Percentiles rank a stretch among this genome's conserved stretches.
These are phyloP conservation scores for Lactifluus echinatus DNA, from an alignment of 768 basidiomycete species.

Conservation along the genomic window DNA sequence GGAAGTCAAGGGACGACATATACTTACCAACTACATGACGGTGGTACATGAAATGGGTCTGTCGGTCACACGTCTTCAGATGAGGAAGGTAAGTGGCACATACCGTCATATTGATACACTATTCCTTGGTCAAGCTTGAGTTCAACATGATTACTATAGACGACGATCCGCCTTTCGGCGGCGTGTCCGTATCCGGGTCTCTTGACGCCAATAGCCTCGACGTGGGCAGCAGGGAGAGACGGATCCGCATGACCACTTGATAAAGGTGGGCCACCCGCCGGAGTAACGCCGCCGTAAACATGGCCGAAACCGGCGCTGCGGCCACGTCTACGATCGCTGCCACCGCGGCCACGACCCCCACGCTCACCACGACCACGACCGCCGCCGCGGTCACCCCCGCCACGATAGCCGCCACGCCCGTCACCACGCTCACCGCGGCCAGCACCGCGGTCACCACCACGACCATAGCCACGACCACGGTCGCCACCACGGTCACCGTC, in stretches of 20 bases:
- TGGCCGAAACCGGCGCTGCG: neutral
- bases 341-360: neutral
- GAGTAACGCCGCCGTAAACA: neutral
- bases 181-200: slow-evolving; percentile 52
- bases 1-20: neutral
- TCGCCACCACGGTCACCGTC: neutral
- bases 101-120: slow-evolving; percentile 75
- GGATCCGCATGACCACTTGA: neutral
- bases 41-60: neutral
- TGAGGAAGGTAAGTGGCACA: slow-evolving; percentile 22
- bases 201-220: slow-evolving; percentile 55
- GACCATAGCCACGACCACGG: neutral
- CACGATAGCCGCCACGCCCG: neutral
- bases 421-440: neutral
- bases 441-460: neutral
- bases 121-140: slow-evolving; percentile 50
- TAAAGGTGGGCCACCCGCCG: neutral
- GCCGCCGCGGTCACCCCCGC: neutral
- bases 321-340: neutral
- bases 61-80: neutral
- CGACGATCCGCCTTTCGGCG: slow-evolving; percentile 36
- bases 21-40: slow-evolving; percentile 36
- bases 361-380: slow-evolving; percentile 22
- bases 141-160: slow-evolving; percentile 52
- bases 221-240: slow-evolving; percentile 28